Base-by-base conservation (phyloP, 305 asterid genomes). In the Fraxinus floribunda region DNA sequence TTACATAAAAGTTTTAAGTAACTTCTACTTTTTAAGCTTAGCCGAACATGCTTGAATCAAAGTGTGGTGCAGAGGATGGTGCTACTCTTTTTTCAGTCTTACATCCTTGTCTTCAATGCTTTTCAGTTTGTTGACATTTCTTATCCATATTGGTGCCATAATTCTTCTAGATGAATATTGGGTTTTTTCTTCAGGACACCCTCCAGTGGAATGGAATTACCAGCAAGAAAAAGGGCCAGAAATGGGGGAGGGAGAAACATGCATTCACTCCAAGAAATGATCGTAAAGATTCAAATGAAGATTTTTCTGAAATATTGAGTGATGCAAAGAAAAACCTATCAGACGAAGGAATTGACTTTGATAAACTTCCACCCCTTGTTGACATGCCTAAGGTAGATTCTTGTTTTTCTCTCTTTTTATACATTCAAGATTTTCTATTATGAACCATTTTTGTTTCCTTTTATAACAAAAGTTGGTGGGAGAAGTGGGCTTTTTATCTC, bases 201-300 rank as follows among this genome's bases (percentile, higher is more conserved):
- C 88, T 84, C 86, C 91, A 88, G 76, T 97, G 98, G 98, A 94
- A 91, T 86, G 99, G 99, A 84, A 93, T 91, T 87, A 91, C 92
- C 39, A 93, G 95, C 97, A 97, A 97, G 93, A 97, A 88, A 86
- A 92, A 89, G 86, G 99, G 99, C 72, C 99, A 94, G 84, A 91
- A 91, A 87, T 93, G 99, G 99, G 99, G 99, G 79, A 89, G 79
- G 81, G 97, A 94, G 81, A 89, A 84, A 79, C 81, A 77, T 85
- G 82, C 88, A 74, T 82, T 73, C 84, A 80, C 89, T 84, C 86
- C 89, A 75, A 87, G 89, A 84, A 89, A 84, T 78, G 90, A 89
- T 76, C 49, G 64, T 84, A 85, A 89, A 78, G 90, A 57, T 78
- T 78, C 83, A 52, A 78, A 83, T 80, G 83, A 83, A 76, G 91